A percentile compares a stretch with the other conserved stretches of the same genome.
phyloP scores from a whole-genome alignment of 1,284 basidiomycete species.

The Puccinia sorghi region DNA sequence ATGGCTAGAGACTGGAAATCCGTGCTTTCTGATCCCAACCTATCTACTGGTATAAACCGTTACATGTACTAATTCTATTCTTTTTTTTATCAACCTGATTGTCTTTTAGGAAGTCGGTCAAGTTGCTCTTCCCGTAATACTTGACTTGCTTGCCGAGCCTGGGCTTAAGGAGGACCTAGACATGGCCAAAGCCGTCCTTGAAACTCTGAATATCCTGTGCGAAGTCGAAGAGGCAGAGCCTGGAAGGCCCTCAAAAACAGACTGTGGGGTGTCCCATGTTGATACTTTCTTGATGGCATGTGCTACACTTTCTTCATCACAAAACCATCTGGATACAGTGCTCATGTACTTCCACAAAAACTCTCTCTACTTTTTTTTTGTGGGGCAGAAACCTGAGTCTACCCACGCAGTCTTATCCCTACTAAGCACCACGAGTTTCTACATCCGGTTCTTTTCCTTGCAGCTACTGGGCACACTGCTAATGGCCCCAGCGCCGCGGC shows the following conservation, averaged over 20 bases:
- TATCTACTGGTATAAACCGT: too few species aligned
- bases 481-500: slow-evolving; percentile 65
- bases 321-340: slow-evolving; percentile 49
- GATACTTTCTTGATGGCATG: slow-evolving; percentile 18
- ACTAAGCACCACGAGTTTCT: slow-evolving; percentile 72
- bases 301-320: slow-evolving; percentile 32
- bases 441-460: slow-evolving; percentile 80
- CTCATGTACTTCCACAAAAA: not conserved
- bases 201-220: slow-evolving; percentile 77
- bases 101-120: slow-evolving; percentile 69
- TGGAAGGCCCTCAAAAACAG: slow-evolving; percentile 31
- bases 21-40: slow-evolving; percentile 55
- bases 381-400: slow-evolving; percentile 66
- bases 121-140: slow-evolving; percentile 71
- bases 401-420: slow-evolving; percentile 76
- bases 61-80: slow-evolving; percentile 2
- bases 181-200: slow-evolving; percentile 83
- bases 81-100: slow-evolving; percentile 49
- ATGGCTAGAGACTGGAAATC: slow-evolving; percentile 84
- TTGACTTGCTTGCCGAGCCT: slow-evolving; percentile 72
- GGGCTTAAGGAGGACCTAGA: slow-evolving; percentile 86
- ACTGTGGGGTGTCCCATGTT: slow-evolving; percentile 52
- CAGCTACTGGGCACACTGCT: slow-evolving; percentile 79
- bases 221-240: slow-evolving; percentile 61
- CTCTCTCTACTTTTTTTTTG: slow-evolving; percentile 14